phyloP scores from a whole-genome alignment of 768 basidiomycete species.

The Arthromyces matolae region DNA sequence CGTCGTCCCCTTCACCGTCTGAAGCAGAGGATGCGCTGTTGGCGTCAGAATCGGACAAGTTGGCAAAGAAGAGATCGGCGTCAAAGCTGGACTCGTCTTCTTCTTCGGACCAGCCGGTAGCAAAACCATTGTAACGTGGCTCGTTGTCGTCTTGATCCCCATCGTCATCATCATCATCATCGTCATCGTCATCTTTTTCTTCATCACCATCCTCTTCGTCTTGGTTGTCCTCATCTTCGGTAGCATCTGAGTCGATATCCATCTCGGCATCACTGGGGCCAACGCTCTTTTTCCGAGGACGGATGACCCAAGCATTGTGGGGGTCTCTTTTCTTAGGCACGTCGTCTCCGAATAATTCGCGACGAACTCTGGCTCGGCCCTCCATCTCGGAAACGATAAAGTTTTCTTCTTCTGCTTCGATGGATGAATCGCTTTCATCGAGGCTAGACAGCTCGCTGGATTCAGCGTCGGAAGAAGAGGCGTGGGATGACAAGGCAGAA shows the following conservation, averaged over 20 bases:
- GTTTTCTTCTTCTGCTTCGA: constrained; percentile 60
- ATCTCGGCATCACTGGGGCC: constrained; percentile 59
- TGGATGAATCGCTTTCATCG: constrained; percentile 50
- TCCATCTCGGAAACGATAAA: constrained; percentile 49
- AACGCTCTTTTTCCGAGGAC: constrained; percentile 68
- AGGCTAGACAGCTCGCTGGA: constrained; percentile 42
- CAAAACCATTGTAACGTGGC: constrained; percentile 56
- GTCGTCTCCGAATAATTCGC: constrained; percentile 58
- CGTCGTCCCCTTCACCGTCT: constrained; percentile 37
- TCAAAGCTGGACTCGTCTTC: constrained; percentile 79
- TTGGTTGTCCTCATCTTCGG: constrained; percentile 61
- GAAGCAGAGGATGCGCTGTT: constrained; percentile 24
- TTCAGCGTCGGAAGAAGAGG: constrained; percentile 39
- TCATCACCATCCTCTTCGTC: too few relatives aligned
- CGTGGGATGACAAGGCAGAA: constrained; percentile 48
- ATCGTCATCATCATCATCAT: constrained; percentile 42
- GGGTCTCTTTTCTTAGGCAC: constrained; percentile 34
- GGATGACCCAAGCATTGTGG: constrained; percentile 64
- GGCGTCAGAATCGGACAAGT: constrained; percentile 59
- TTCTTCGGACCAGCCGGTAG: constrained; percentile 70
- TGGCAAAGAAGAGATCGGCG: constrained; percentile 81
- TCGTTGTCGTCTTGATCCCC: constrained; percentile 37
- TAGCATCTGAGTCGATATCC: constrained; percentile 58
- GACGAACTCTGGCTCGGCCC: constrained; percentile 51
- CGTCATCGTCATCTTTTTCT: constrained; percentile 41